Percentiles rank a stretch among this genome's conserved stretches.
Evolutionary conservation across 78 protist species (phyloP).

Genomic region (Creolimax fragrantissima): DNA sequence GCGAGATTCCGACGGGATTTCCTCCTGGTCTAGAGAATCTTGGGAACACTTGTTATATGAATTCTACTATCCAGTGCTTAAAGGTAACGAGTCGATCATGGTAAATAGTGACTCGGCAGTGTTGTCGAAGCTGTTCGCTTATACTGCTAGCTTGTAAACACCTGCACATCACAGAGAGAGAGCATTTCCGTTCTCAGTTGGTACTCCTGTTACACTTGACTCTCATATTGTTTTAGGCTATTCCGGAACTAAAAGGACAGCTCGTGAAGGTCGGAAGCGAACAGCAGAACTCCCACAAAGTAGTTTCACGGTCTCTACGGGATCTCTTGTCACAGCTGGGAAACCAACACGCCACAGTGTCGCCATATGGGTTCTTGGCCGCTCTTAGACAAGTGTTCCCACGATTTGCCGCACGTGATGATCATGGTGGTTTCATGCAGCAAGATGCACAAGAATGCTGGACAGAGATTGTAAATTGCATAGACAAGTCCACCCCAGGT

Average conservation of each 20-base stretch:
- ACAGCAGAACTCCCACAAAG: neutral
- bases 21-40: constrained; percentile 37
- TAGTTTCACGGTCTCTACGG: neutral
- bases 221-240: too few relatives aligned
- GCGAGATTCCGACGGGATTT: neutral
- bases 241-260: constrained; percentile 33
- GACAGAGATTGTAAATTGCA: neutral
- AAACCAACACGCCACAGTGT: neutral
- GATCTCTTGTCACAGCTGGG: neutral
- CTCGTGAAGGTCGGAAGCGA: neutral
- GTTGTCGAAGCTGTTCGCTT: too few relatives aligned
- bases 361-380: neutral
- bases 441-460: constrained; percentile 49
- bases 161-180: too few relatives aligned
- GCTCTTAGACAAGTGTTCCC: constrained; percentile 34
- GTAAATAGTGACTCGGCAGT: too few relatives aligned
- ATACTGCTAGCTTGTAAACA: too few relatives aligned
- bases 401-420: constrained; percentile 51
- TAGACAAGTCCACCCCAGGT: neutral
- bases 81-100: too few relatives aligned
- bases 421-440: constrained; percentile 49
- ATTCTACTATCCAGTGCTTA: constrained; percentile 29
- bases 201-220: too few relatives aligned
- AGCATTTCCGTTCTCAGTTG: too few relatives aligned
- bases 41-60: constrained; percentile 47